Conservation (phyloP, 2,329 filamentous ascomycete species). For the Capronia epimyces region DNA sequence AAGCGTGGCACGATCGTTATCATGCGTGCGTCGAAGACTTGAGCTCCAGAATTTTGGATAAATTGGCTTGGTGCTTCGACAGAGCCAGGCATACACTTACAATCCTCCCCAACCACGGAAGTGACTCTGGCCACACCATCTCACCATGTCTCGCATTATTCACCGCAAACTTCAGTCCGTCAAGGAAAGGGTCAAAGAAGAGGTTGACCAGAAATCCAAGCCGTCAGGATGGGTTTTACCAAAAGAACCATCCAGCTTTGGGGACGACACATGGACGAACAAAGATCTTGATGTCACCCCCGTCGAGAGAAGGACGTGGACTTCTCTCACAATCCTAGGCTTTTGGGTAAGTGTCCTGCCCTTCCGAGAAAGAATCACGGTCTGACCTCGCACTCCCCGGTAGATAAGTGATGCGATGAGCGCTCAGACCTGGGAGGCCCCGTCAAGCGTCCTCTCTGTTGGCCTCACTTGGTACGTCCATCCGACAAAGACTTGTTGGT, state of each 20-base stretch:
- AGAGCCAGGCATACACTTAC: no score
- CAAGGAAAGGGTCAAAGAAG: neutral
- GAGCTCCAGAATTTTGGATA: no score
- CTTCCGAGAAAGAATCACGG: no score
- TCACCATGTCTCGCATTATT: neutral
- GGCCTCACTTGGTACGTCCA: conserved; percentile 46
- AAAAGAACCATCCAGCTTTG: conserved; percentile 11
- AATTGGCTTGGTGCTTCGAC: no score
- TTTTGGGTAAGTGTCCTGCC: conserved; percentile 45
- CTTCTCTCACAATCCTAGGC: conserved; percentile 36
- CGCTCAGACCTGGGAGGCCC: conserved; percentile 10
- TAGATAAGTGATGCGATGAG: conserved; percentile 33
- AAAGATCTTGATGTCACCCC: conserved; percentile 32
- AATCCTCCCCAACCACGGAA: no score
- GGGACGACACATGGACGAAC: conserved; percentile 31
- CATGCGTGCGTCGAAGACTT: no score
- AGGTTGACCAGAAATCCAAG: neutral
- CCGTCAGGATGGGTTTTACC: conserved; percentile 9
- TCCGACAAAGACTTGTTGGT: no score
- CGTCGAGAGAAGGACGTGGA: conserved; percentile 40
- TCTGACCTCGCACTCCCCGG: no score
- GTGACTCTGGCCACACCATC: no score
- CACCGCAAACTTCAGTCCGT: neutral
- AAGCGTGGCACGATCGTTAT: no score
- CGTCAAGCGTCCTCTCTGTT: conserved; percentile 43